Percentiles rank a stretch among this genome's conserved stretches.
phyloP scores from a whole-genome alignment of 2,329 filamentous ascomycete genomes.

The Talaromyces sp. region DNA sequence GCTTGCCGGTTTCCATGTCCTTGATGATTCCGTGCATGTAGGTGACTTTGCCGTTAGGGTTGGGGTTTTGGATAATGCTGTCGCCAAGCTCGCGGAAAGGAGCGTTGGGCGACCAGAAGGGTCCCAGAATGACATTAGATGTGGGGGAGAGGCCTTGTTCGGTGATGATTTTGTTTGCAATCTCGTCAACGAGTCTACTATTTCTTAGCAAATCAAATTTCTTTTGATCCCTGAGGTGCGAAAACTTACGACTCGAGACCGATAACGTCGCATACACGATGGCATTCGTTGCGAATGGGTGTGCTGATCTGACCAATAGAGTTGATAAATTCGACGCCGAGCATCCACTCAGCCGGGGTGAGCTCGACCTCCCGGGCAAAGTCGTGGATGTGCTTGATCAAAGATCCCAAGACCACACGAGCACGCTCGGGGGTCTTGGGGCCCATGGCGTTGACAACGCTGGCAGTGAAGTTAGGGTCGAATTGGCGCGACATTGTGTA shows the following conservation, averaged over 20 bases:
- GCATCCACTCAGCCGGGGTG: constrained; percentile 72
- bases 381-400: constrained; percentile 73
- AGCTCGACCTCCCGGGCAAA: constrained; percentile 75
- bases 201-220: constrained; percentile 29
- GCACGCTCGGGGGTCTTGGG: constrained; percentile 64
- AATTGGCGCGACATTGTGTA: constrained; percentile 44
- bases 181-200: constrained; percentile 69
- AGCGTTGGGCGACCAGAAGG: constrained; percentile 73
- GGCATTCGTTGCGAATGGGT: constrained; percentile 69
- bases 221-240: background rate
- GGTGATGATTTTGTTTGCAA: constrained; percentile 65
- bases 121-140: constrained; percentile 72
- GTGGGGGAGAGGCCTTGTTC: constrained; percentile 62
- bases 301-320: constrained; percentile 66
- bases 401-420: constrained; percentile 59
- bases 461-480: constrained; percentile 72
- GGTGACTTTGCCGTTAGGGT: constrained; percentile 55
- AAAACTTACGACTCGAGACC: constrained; percentile 60
- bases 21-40: constrained; percentile 68
- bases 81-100: constrained; percentile 67
- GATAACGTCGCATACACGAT: constrained; percentile 69
- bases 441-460: constrained; percentile 70
- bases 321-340: constrained; percentile 72
- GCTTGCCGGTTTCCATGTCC: constrained; percentile 63
- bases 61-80: constrained; percentile 63